Evolutionary conservation across 495 filamentous ascomycete genomes (phyloP), one percentile per base, ranked within the genome.

Genomic region (Penicillium daleae): DNA sequence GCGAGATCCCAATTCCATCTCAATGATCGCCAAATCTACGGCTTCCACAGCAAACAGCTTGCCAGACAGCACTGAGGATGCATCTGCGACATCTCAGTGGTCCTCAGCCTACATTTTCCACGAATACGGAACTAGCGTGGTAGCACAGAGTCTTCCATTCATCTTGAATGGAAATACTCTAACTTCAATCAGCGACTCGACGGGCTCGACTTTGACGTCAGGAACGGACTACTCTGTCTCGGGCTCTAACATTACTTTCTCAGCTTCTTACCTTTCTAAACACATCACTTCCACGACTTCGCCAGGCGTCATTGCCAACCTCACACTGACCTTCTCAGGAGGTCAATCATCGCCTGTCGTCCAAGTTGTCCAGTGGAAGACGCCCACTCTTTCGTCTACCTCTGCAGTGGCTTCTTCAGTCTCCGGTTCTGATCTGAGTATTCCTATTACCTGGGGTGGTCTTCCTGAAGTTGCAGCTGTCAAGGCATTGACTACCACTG

Each of bases 51-150:
- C 60, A 12, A 89, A 88, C 66, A 77, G 79, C 7, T 76, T 88
- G 1, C 74, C 85, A 2, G 80, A 83, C 46, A 84, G 81, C 61
- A 86, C 83, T 0, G 74, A 69, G 4, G 84, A 87, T 60, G 63
- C 68, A 13, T 66, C 66, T 15, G 79, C 78, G 0, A 76, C 78
- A 0, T 73, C 63, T 5, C 84, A 87, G 61, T 69, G 33, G 8
- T 80, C 77, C 13, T 82, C 82, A 10, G 80, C 86, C 3, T 86
- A 83, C 61, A 70, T 86, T 31, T 86, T 85, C 64, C 82, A 86
- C 63, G 79, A 82, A 63, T 75, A 76, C 6, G 81, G 83, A n/a
- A 76, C 73, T 26, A 51, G 68, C 0, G 76, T 86, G 6, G 66
- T 70, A 0, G 77, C 75, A 6, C 71, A 78, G 56, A 76, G 64